A percentile compares a stretch with the other conserved stretches of the same genome.
Evolutionary conservation across 495 filamentous ascomycete species (phyloP).

Genomic region (Xylaria venustula): DNA sequence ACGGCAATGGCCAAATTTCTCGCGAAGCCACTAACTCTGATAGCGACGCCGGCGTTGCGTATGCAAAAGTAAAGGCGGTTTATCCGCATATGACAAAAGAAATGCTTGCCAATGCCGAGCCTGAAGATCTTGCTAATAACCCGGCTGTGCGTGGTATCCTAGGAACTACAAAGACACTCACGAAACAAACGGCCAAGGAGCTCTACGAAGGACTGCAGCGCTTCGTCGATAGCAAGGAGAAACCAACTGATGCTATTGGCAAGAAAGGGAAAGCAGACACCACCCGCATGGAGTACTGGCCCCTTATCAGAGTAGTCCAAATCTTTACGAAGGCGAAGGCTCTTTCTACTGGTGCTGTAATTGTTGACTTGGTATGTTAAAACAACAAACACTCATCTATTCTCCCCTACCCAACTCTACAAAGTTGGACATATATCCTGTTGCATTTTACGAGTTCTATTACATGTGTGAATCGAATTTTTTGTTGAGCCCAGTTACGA

Average conservation of each 20-base stretch:
- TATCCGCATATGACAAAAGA: slow-evolving; percentile 58
- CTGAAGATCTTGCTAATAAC: slow-evolving; percentile 38
- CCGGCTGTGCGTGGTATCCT: slow-evolving; percentile 44
- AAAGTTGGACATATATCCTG: neutral
- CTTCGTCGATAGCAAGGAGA: slow-evolving; percentile 38
- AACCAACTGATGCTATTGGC: slow-evolving; percentile 1
- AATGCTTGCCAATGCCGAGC: slow-evolving; percentile 36
- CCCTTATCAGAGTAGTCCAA: slow-evolving; percentile 63
- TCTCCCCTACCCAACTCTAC: neutral
- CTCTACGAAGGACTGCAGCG: slow-evolving; percentile 25
- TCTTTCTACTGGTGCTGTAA: slow-evolving; percentile 59
- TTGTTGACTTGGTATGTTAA: slow-evolving; percentile 59
- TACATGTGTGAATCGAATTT: neutral
- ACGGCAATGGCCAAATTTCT: slow-evolving; percentile 39
- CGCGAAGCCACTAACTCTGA: slow-evolving; percentile 45
- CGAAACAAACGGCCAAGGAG: slow-evolving; percentile 23
- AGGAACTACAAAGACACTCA: slow-evolving; percentile 45
- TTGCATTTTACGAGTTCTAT: neutral
- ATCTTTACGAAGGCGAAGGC: slow-evolving; percentile 57
- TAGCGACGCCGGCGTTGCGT: slow-evolving; percentile 57
- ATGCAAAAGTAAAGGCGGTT: slow-evolving; percentile 63
- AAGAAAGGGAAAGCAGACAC: slow-evolving; percentile 25
- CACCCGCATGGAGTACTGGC: slow-evolving; percentile 61
- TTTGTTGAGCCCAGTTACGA: too few relatives aligned
- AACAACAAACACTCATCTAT: neutral